A percentile compares a stretch with the other conserved stretches of the same genome.
These are phyloP conservation scores for Xerocomus nothofagi DNA, from an alignment of 1,284 basidiomycete genomes.

Conservation along the genomic window DNA sequence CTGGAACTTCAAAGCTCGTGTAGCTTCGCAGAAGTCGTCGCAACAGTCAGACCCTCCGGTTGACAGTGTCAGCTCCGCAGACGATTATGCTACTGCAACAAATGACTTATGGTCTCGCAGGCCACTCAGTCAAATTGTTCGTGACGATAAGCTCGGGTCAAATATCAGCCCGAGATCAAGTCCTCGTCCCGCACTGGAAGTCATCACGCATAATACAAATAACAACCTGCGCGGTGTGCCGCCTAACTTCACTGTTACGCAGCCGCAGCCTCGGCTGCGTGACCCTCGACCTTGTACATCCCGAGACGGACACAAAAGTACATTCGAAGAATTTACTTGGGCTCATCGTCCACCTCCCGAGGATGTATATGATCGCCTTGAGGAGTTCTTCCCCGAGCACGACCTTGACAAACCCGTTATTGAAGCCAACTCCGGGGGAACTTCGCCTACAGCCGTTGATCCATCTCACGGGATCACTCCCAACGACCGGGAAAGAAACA, in stretches of 20 bases:
- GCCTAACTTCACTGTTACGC: conserved; percentile 19
- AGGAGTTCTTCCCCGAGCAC: conserved; percentile 95
- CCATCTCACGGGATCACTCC: conserved; percentile 40
- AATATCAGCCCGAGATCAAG: conserved; percentile 18
- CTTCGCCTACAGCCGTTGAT: conserved; percentile 74
- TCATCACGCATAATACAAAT: conserved; percentile 28
- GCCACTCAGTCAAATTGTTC: conserved; percentile 32
- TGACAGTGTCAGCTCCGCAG: conserved; percentile 27
- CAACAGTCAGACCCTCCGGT: conserved; percentile 21
- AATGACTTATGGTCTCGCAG: conserved; percentile 34
- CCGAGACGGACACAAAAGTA: conserved; percentile 44
- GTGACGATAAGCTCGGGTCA: conserved; percentile 19
- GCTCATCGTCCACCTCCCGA: conserved; percentile 91
- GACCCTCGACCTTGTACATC: conserved; percentile 23
- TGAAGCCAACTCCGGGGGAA: conserved; percentile 77
- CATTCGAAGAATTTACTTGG: conserved; percentile 73
- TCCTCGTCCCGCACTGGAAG: conserved; percentile 34
- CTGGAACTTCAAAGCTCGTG: conserved; percentile 29
- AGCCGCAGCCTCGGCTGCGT: conserved; percentile 21
- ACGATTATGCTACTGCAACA: conserved; percentile 34
- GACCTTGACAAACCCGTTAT: conserved; percentile 96
- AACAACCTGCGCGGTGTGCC: conserved; percentile 20
- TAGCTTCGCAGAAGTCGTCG: conserved; percentile 18
- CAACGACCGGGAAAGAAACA: conserved; percentile 43
- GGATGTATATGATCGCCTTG: conserved; percentile 90